Percentiles rank a stretch among this genome's conserved stretches.
phyloP scores from a whole-genome alignment of 495 filamentous ascomycete species.

The Aspergillus taichungensis region DNA sequence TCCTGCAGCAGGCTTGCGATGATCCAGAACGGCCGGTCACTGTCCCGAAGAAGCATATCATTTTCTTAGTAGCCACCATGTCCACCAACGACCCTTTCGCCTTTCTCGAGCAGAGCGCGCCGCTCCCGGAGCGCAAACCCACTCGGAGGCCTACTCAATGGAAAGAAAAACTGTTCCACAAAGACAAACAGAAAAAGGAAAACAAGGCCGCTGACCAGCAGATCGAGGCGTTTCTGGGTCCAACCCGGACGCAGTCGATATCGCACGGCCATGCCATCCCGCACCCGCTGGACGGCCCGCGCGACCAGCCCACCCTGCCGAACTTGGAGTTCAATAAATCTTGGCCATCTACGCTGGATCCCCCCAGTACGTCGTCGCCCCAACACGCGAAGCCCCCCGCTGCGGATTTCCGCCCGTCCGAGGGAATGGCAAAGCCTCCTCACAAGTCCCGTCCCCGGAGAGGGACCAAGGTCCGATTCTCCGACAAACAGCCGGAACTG shows the following conservation, averaged over 20 bases:
- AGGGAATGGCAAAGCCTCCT: conserved; percentile 9
- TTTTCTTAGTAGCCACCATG: conserved; percentile 20
- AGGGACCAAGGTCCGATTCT: conserved; percentile 64
- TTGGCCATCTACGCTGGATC: conserved; percentile 19
- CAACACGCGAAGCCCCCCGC: conserved; percentile 10
- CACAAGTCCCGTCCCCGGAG: conserved; percentile 41
- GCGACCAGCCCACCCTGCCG: conserved; percentile 10
- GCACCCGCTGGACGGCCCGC: conserved; percentile 6
- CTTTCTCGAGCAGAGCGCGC: conserved; percentile 19
- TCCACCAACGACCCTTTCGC: conserved; percentile 33
- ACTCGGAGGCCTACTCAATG: conserved; percentile 31
- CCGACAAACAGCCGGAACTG: conserved; percentile 54
- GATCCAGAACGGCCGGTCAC: conserved; percentile 7
- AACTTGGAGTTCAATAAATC: conserved; percentile 14
- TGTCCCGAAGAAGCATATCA: conserved; percentile 3
- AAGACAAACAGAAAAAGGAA: conserved; percentile 27
- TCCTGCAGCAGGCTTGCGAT: conserved; percentile 9
- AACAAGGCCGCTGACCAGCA: conserved; percentile 26
- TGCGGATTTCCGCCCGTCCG: conserved; percentile 6
- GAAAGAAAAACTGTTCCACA: conserved; percentile 41
- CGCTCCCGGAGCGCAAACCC: conserved; percentile 24
- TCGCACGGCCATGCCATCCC: conserved; percentile 5
- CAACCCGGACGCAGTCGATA: conserved; percentile 18
- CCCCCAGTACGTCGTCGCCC: conserved; percentile 11
- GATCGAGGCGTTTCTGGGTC: conserved; percentile 39